Percentiles rank a stretch among this genome's conserved stretches.
These are phyloP conservation scores for Larix sibirica DNA, from an alignment of 83 land plant genomes.

Conservation along the genomic window DNA sequence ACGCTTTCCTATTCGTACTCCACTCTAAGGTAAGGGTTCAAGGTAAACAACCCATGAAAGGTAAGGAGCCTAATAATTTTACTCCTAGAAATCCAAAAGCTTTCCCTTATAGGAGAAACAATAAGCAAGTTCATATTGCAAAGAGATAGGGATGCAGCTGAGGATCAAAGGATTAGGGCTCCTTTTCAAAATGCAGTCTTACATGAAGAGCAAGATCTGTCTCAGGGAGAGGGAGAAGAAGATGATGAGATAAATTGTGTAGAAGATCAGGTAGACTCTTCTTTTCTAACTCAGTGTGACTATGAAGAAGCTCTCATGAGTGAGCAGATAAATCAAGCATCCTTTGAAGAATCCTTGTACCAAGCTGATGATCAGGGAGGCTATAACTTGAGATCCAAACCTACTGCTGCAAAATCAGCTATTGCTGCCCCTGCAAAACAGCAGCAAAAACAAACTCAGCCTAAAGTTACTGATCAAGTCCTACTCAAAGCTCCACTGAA, in stretches of 20 bases:
- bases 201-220: background rate
- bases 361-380: too few species aligned
- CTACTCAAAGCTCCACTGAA: background rate
- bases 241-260: background rate
- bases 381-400: background rate
- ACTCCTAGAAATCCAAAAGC: background rate
- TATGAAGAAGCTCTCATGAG: background rate
- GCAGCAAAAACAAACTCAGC: background rate
- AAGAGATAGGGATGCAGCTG: background rate
- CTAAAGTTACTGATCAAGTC: background rate
- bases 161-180: background rate
- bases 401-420: background rate
- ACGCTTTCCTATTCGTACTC: too few species aligned
- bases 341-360: too few species aligned
- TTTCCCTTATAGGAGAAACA: background rate
- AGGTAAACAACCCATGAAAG: background rate
- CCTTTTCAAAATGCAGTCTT: background rate
- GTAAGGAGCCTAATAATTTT: background rate
- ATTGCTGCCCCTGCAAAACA: background rate
- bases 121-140: background rate
- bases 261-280: background rate
- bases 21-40: background rate
- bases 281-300: background rate
- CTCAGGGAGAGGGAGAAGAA: background rate
- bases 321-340: background rate